Base-by-base conservation (phyloP, 1,139 yeast genomes). In the Yamadazyma spencermartinsiae region DNA sequence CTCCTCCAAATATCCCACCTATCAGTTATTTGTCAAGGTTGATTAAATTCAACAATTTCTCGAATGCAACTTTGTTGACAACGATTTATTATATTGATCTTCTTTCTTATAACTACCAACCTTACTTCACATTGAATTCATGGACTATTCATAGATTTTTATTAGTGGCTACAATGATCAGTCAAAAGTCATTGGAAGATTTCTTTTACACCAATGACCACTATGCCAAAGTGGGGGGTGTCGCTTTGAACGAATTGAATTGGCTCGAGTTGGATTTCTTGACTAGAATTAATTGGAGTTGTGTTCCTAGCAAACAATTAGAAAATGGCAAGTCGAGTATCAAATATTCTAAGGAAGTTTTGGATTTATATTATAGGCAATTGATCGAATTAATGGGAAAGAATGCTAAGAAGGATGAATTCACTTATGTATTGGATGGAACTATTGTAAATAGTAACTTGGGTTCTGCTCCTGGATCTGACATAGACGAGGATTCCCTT, bases 171-270 rank as follows among this genome's bases (percentile, higher is more conserved):
- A 89, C 96, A 0, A 86, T 94, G 56, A 80, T 90, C 4, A 95
- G 95, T 1, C 85, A 92, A 46, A 92, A 92, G 60, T 95, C 96
- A 2, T 72, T 92, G 51, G 94, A 96, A 59, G 98, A 92, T 61
- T 84, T 90, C 32, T 92, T 92, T 59, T 90, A 95, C 60, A 89
- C 97, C 4, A 92, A 90, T 59, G 78, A 84, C 27, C 97, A 90
- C 60, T 92, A 92, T 57, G 96, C 98, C 9, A 86, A 86, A 57
- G 98, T 92, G 14, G 98, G 98, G 1, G 98, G 98, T 47, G 84
- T 92, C 6, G 88, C 92, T 28, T 69, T 85, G 31, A 76, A 83
- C 43, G 98, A 92, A 59, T 69, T 92, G 48, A 92, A 92, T 59
- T 74, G 92, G 42, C 68, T 92, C 34, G 98, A 92, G 57, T 80